A percentile compares a stretch with the other conserved stretches of the same genome.
Evolutionary conservation across 441 rosid species (phyloP).

Genomic region (Erodium moschatum): DNA sequence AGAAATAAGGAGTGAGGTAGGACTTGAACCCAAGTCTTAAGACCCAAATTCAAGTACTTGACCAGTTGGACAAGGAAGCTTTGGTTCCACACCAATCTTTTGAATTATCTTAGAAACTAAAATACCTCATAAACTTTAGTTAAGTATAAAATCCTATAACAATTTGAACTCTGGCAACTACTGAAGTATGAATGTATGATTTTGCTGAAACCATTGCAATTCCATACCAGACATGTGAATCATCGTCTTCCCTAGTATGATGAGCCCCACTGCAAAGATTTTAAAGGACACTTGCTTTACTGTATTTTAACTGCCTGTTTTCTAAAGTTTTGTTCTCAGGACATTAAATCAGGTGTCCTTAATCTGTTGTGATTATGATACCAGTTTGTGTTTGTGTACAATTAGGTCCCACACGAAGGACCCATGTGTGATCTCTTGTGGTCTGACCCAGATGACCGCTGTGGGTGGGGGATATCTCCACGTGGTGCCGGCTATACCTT

Average conservation of each 20-base stretch:
- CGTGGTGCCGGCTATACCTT: conserved; percentile 98
- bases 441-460: conserved; percentile 98
- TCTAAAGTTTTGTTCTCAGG: neutral
- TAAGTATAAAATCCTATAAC: neutral
- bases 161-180: too few relatives aligned
- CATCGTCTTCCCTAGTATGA: neutral
- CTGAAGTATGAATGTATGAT: neutral
- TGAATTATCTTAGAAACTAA: neutral
- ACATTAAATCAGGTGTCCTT: neutral
- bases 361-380: neutral
- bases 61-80: too few relatives aligned
- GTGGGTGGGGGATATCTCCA: conserved; percentile 99
- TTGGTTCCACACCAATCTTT: neutral
- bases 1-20: too few relatives aligned
- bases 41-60: too few relatives aligned
- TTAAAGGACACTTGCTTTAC: neutral
- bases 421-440: conserved; percentile 97
- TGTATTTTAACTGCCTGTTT: neutral
- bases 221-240: neutral
- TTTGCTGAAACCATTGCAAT: neutral
- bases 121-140: neutral
- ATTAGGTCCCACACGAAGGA: conserved; percentile 98
- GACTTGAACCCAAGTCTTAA: too few relatives aligned
- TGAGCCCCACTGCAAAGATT: too few relatives aligned
- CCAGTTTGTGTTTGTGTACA: neutral